Percentiles rank a stretch among this genome's conserved stretches.
phyloP scores from a whole-genome alignment of 2,329 filamentous ascomycete genomes.

The Pseudovirgaria hyperparasitica region DNA sequence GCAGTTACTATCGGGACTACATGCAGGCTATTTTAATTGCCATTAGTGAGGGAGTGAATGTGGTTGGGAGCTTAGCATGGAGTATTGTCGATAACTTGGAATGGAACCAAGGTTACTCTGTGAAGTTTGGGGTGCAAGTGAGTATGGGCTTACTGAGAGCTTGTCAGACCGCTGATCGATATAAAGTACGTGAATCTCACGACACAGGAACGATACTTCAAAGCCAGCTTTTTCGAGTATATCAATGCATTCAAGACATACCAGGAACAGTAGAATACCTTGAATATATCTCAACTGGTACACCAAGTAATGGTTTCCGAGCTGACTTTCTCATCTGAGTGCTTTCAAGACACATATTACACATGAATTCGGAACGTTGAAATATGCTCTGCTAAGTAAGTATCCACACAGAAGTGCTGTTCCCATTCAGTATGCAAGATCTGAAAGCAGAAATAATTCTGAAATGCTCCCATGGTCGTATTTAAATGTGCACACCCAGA shows the following conservation, averaged over 20 bases:
- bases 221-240: conserved; percentile 26
- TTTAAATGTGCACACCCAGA: too few relatives aligned
- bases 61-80: conserved; percentile 23
- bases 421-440: too few relatives aligned
- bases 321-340: too few relatives aligned
- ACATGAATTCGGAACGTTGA: too few relatives aligned
- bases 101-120: conserved; percentile 18
- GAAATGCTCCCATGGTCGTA: too few relatives aligned
- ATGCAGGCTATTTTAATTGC: conserved; percentile 20
- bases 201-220: conserved; percentile 22
- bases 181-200: conserved; percentile 25
- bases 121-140: conserved; percentile 22
- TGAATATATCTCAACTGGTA: too few relatives aligned
- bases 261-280: conserved; percentile 7
- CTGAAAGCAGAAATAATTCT: too few relatives aligned
- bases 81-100: conserved; percentile 26
- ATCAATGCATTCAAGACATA: conserved; percentile 19
- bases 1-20: conserved; percentile 20
- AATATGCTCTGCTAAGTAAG: too few relatives aligned
- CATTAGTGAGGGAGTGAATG: conserved; percentile 21
- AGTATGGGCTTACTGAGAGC: too few relatives aligned
- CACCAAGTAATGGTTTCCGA: too few relatives aligned
- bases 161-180: background rate
- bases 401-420: too few relatives aligned
- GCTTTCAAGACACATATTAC: too few relatives aligned